Conservation (phyloP, 2,329 filamentous ascomycete species). For the Penicillium sp. region DNA sequence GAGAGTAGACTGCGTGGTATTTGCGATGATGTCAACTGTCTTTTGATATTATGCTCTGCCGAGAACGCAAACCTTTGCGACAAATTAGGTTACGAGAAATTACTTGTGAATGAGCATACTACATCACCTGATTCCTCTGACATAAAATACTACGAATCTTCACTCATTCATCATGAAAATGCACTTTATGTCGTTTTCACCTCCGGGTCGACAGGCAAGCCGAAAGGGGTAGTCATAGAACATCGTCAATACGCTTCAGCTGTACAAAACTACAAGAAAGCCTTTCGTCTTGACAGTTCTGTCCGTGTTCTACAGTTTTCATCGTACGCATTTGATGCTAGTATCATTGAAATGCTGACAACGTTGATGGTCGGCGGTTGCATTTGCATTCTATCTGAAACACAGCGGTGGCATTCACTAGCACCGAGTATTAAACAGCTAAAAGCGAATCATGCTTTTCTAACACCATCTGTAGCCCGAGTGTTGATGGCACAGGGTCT, state of each 20-base stretch:
- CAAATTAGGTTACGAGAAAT: background rate
- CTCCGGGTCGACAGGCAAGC: constrained; percentile 49
- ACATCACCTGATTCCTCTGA: background rate
- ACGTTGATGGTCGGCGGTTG: constrained; percentile 55
- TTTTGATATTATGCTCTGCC: background rate
- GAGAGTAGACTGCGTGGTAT: background rate
- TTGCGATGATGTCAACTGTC: background rate
- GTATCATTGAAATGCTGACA: constrained; percentile 52
- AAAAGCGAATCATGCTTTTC: constrained; percentile 52
- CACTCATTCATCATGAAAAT: background rate
- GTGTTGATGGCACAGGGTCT: background rate
- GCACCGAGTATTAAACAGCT: constrained; percentile 44
- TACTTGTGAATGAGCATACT: background rate
- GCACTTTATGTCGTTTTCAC: constrained; percentile 60
- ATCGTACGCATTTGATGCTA: constrained; percentile 53
- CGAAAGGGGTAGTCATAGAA: constrained; percentile 59
- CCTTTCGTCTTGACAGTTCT: constrained; percentile 46
- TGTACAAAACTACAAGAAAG: constrained; percentile 49
- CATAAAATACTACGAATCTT: background rate
- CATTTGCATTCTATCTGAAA: constrained; percentile 54
- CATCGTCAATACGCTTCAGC: constrained; percentile 57
- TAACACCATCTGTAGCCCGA: constrained; percentile 58
- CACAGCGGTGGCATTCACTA: background rate
- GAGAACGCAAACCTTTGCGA: background rate
- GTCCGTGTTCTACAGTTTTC: constrained; percentile 59